Evolutionary conservation across 2,329 filamentous ascomycete genomes (phyloP).

Genomic region (Phaeoacremonium minimum): DNA sequence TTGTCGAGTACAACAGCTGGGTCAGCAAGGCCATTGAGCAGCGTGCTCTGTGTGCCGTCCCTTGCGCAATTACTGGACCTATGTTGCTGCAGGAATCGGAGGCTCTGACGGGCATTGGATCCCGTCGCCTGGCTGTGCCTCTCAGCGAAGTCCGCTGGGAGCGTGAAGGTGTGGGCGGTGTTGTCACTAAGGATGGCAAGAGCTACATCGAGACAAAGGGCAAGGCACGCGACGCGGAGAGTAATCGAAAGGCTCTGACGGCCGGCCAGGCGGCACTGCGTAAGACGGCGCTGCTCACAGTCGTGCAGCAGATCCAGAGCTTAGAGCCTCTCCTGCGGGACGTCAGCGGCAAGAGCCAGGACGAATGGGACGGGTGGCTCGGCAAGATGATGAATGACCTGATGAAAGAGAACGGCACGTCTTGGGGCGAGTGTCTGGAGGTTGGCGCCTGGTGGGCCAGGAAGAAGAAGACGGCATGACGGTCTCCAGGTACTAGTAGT

Average conservation of each 20-base stretch:
- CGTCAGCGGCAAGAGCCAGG: slow-evolving; percentile 78
- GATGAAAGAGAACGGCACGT: slow-evolving; percentile 72
- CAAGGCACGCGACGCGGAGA: slow-evolving; percentile 32
- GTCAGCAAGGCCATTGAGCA: slow-evolving; percentile 69
- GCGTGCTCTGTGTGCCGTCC: slow-evolving; percentile 66
- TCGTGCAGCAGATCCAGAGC: slow-evolving; percentile 79
- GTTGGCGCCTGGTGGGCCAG: slow-evolving; percentile 86
- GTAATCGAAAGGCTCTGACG: slow-evolving; percentile 50
- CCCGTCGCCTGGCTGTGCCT: slow-evolving; percentile 79
- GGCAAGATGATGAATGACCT: slow-evolving; percentile 82
- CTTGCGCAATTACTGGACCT: slow-evolving; percentile 74
- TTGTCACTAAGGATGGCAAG: slow-evolving; percentile 56
- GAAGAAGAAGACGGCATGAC: slow-evolving; percentile 44
- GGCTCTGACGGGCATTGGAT: slow-evolving; percentile 65
- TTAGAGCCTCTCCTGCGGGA: slow-evolving; percentile 80
- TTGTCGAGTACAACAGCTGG: slow-evolving; percentile 83
- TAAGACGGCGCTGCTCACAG: slow-evolving; percentile 74
- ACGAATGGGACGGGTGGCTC: slow-evolving; percentile 91
- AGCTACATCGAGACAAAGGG: slow-evolving; percentile 52
- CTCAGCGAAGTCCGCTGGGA: slow-evolving; percentile 85
- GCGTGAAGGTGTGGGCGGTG: slow-evolving; percentile 64
- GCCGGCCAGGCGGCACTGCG: slow-evolving; percentile 69
- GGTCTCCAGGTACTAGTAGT: too few relatives aligned
- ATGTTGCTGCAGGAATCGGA: slow-evolving; percentile 73
- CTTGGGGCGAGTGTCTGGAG: slow-evolving; percentile 80